Percentiles rank a stretch among this genome's conserved stretches.
phyloP scores from a whole-genome alignment of 768 basidiomycete genomes.

The Mycena latifolia region DNA sequence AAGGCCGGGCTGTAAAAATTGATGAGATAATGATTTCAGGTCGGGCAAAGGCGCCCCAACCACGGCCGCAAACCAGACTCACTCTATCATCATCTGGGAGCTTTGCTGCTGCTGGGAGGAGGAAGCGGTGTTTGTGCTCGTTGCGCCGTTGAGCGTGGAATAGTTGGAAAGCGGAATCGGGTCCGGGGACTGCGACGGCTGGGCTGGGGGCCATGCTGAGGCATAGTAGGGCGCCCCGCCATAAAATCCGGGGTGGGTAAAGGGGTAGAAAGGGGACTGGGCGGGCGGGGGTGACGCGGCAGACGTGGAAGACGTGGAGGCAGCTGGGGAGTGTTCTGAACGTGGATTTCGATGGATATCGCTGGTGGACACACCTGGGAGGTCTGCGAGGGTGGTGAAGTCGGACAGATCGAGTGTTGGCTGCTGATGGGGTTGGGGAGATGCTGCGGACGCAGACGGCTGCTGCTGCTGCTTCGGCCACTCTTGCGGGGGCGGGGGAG shows the following conservation, averaged over 20 bases:
- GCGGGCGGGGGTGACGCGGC: conserved; percentile 42
- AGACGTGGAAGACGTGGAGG: conserved; percentile 49
- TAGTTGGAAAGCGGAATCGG: conserved; percentile 37
- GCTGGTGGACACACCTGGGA: conserved; percentile 51
- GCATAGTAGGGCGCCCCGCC: conserved; percentile 17
- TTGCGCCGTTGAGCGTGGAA: conserved; percentile 39
- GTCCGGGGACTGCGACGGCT: conserved; percentile 39
- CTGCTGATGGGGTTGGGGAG: conserved; percentile 35
- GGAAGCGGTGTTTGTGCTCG: conserved; percentile 41
- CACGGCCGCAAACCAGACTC: conserved; percentile 48
- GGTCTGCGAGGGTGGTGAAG: conserved; percentile 51
- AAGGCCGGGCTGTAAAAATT: conserved; percentile 63
- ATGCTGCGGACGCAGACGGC: not conserved
- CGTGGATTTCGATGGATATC: conserved; percentile 44
- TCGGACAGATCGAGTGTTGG: conserved; percentile 53
- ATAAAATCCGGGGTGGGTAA: conserved; percentile 50
- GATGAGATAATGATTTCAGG: no score
- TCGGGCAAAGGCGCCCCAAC: no score
- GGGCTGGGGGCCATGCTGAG: conserved; percentile 41
- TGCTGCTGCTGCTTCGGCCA: conserved; percentile 55
- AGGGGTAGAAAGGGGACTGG: conserved; percentile 53
- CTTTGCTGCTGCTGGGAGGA: conserved; percentile 39
- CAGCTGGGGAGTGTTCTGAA: conserved; percentile 79
- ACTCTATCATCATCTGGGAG: conserved; percentile 78
- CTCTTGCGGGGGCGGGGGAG: conserved; percentile 48